Evolutionary conservation across 352 stramenopile genomes (phyloP).

Genomic region (Peronosclerospora sorghi): DNA sequence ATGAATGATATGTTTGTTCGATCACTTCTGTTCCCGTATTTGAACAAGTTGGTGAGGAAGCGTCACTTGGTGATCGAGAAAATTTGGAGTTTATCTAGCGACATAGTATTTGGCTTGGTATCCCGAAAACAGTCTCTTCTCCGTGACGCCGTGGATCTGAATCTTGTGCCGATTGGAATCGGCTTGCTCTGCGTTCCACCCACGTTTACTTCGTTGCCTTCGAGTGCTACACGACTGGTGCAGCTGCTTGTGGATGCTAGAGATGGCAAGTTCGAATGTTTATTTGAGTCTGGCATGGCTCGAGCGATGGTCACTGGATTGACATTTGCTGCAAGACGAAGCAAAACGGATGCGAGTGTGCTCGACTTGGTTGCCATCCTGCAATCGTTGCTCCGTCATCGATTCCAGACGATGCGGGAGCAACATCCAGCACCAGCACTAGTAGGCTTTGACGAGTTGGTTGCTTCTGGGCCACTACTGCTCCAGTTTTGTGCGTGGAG

Average conservation of each 20-base stretch:
- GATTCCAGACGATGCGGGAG: slow-evolving; percentile 20
- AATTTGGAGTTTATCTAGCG: slow-evolving; percentile 35
- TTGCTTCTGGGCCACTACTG: slow-evolving; percentile 20
- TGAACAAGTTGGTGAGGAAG: slow-evolving; percentile 17
- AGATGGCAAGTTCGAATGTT: slow-evolving; percentile 5
- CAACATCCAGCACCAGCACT: background rate
- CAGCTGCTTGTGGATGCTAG: slow-evolving; percentile 23
- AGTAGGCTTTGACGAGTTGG: slow-evolving; percentile 20
- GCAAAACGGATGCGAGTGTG: slow-evolving; percentile 6
- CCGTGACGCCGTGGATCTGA: slow-evolving; percentile 6
- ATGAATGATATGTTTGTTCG: slow-evolving; percentile 29
- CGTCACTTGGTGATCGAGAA: slow-evolving; percentile 20
- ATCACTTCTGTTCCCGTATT: slow-evolving; percentile 31
- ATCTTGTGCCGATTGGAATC: slow-evolving; percentile 18
- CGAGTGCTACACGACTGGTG: slow-evolving; percentile 23
- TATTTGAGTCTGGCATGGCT: slow-evolving; percentile 26
- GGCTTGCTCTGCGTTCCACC: slow-evolving; percentile 22
- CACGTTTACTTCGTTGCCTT: slow-evolving; percentile 20
- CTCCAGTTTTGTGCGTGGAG: slow-evolving; percentile 28
- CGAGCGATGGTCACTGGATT: slow-evolving; percentile 16
- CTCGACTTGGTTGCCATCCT: slow-evolving; percentile 26
- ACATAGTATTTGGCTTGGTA: slow-evolving; percentile 37
- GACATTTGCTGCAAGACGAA: slow-evolving; percentile 11
- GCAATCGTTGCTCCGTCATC: slow-evolving; percentile 24
- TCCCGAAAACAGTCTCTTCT: slow-evolving; percentile 25